These are phyloP conservation scores for Trichoderma sp. DNA, from an alignment of 2,329 filamentous ascomycete genomes.

Conservation along the genomic window DNA sequence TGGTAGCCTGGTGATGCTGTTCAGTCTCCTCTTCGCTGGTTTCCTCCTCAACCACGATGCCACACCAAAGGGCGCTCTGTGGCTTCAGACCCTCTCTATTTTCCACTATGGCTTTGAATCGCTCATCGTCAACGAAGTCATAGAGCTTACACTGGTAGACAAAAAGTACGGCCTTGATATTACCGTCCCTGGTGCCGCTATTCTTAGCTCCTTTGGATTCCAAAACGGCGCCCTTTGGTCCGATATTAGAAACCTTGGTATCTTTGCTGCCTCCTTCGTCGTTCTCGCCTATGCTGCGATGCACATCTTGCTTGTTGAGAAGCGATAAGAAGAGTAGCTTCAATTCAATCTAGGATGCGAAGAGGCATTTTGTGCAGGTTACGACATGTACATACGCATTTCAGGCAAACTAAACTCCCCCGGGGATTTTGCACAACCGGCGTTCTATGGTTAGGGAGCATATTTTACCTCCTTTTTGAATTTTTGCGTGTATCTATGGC, in stretches of 20 bases:
- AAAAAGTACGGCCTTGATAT: conserved; percentile 97
- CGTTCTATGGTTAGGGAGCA: conserved; percentile 20
- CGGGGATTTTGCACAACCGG: conserved; percentile 13
- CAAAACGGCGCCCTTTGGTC: conserved; percentile 82
- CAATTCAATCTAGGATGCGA: background rate
- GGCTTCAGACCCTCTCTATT: conserved; percentile 92
- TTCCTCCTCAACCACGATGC: conserved; percentile 92
- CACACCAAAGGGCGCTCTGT: conserved; percentile 80
- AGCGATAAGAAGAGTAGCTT: conserved; percentile 46
- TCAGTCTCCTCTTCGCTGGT: conserved; percentile 91
- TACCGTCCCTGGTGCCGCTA: conserved; percentile 90
- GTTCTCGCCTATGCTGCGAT: conserved; percentile 87
- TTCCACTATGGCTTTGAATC: conserved; percentile 98
- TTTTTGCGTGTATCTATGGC: conserved; percentile 6
- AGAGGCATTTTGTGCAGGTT: conserved; percentile 13
- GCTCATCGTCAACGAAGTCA: conserved; percentile 95
- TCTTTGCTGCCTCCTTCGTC: conserved; percentile 82
- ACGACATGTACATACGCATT: conserved; percentile 21
- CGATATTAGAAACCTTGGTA: conserved; percentile 77
- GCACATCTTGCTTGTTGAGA: conserved; percentile 92
- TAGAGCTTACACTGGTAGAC: conserved; percentile 84
- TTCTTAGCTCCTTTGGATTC: conserved; percentile 93
- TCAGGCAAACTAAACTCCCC: background rate
- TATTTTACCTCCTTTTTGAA: background rate
- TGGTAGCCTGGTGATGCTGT: conserved; percentile 94